Conservation (phyloP, 352 stramenopile genomes). For the Phytophthora pseudosyringae region DNA sequence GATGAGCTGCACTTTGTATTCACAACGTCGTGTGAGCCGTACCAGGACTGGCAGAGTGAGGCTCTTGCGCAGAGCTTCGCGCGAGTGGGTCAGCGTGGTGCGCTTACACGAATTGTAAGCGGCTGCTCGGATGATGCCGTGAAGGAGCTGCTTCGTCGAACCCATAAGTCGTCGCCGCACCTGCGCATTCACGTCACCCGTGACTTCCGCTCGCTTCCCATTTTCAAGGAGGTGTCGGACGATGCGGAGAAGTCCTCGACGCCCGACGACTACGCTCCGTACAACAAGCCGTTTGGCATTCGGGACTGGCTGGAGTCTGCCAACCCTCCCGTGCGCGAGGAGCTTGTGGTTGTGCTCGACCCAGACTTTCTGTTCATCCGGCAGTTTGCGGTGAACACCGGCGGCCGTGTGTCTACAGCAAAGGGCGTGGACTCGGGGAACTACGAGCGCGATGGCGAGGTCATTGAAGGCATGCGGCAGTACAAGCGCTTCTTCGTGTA, state of each 20-base stretch:
- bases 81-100: conserved; percentile 59
- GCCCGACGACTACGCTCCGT: conserved; percentile 56
- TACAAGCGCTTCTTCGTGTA: conserved; percentile 89
- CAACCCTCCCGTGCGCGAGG: conserved; percentile 62
- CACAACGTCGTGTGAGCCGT: conserved; percentile 61
- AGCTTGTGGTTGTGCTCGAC: conserved; percentile 73
- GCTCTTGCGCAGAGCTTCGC: conserved; percentile 71
- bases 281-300: conserved; percentile 80
- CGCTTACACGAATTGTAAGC: conserved; percentile 73
- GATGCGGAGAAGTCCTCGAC: conserved; percentile 30
- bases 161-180: conserved; percentile 41
- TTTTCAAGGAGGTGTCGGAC: conserved; percentile 31
- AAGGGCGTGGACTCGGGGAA: conserved; percentile 67
- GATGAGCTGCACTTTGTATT: conserved; percentile 85
- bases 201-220: conserved; percentile 50
- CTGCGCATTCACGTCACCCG: conserved; percentile 67
- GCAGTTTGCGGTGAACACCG: conserved; percentile 64
- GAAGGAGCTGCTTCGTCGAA: conserved; percentile 45
- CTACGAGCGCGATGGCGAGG: conserved; percentile 59
- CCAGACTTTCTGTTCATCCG: conserved; percentile 80
- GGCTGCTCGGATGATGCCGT: conserved; percentile 60
- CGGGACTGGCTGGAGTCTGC: conserved; percentile 71
- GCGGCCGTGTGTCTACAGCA: conserved; percentile 56
- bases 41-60: conserved; percentile 81
- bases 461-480: conserved; percentile 76